phyloP scores from a whole-genome alignment of 345 rosid genomes.

The Physaria fendleri region DNA sequence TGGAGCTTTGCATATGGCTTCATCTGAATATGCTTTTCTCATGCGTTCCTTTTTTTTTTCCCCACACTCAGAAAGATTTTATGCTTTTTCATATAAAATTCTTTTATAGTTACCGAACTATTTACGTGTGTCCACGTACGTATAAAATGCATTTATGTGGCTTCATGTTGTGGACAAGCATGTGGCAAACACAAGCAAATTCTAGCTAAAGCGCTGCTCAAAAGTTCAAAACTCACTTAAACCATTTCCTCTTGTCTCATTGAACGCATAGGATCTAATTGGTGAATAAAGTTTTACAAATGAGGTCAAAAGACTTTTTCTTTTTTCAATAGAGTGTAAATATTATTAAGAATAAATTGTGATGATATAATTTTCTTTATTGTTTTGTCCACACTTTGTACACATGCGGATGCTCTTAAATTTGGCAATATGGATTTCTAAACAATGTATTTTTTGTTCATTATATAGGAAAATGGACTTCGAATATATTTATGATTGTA shows the following conservation, averaged over 20 bases:
- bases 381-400: too few species aligned
- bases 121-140: conserved; percentile 12
- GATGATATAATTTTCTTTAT: too few species aligned
- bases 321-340: too few species aligned
- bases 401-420: too few species aligned
- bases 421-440: too few species aligned
- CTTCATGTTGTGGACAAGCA: conserved; percentile 2
- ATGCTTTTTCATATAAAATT: conserved; percentile 7
- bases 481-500: too few species aligned
- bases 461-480: too few species aligned
- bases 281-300: neutral
- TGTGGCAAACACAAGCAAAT: conserved; percentile 24
- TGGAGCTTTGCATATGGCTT: conserved; percentile 23
- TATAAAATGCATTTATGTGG: conserved; percentile 11
- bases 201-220: neutral
- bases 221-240: neutral
- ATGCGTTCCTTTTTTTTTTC: conserved; percentile 20
- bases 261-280: neutral
- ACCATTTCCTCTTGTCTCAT: conserved; percentile 12
- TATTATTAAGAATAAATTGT: too few species aligned
- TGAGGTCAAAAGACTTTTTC: neutral
- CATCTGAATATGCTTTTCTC: conserved; percentile 9
- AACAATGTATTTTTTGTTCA: too few species aligned
- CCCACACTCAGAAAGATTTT: conserved; percentile 5
- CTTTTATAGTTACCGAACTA: neutral